A percentile compares a stretch with the other conserved stretches of the same genome.
Conservation (phyloP, 768 basidiomycete genomes). For the Tephrocybe sp. region DNA sequence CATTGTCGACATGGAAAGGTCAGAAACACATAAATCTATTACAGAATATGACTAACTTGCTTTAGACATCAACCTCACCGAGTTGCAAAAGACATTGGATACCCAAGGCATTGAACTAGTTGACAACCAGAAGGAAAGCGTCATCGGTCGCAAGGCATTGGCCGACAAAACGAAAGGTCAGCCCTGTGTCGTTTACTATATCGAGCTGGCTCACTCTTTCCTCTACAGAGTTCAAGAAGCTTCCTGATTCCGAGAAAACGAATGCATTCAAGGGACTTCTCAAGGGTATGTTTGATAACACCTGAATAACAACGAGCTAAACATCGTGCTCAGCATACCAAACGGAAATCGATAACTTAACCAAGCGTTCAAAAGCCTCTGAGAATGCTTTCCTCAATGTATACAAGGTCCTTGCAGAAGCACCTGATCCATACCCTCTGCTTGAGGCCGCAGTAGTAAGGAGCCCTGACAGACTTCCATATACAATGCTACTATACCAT, state of each 20-base stretch:
- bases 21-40: constrained; percentile 14
- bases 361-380: constrained; percentile 85
- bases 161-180: constrained; percentile 98
- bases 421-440: constrained; percentile 95
- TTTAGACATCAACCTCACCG: constrained; percentile 81
- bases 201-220: background rate
- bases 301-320: background rate
- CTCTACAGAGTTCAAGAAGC: constrained; percentile 87
- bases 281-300: constrained; percentile 52
- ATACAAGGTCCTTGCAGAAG: constrained; percentile 95
- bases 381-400: constrained; percentile 97
- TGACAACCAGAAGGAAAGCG: constrained; percentile 97
- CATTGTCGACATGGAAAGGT: constrained; percentile 92
- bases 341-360: constrained; percentile 93
- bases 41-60: background rate
- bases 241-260: constrained; percentile 86
- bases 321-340: constrained; percentile 70
- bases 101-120: constrained; percentile 92
- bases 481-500: background rate
- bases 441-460: constrained; percentile 89
- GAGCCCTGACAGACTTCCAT: background rate
- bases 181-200: constrained; percentile 1
- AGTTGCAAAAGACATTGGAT: constrained; percentile 92
- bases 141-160: constrained; percentile 89
- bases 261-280: constrained; percentile 86